phyloP scores from a whole-genome alignment of 495 filamentous ascomycete species.

The Lophiotrema nucula region DNA sequence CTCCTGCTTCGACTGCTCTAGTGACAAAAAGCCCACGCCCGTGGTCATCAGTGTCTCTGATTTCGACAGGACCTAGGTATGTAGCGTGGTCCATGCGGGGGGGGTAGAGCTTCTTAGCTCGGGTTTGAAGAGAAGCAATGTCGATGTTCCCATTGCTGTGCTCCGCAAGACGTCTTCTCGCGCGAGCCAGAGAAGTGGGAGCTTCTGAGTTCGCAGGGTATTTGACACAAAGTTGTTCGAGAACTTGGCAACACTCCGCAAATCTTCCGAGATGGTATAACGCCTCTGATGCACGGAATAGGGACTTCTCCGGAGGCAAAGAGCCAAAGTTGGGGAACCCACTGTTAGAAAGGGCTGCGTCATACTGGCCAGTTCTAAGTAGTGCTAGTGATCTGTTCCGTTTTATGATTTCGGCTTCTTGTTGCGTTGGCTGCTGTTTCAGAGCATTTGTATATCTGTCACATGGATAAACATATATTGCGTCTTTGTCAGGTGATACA shows the following conservation, averaged over 20 bases:
- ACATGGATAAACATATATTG: slow-evolving; percentile 1
- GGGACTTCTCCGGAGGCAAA: slow-evolving; percentile 45
- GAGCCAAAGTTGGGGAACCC: slow-evolving; percentile 36
- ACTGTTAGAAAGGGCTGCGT: slow-evolving; percentile 49
- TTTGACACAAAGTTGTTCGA: slow-evolving; percentile 27
- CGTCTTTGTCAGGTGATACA: background rate
- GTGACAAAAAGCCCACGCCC: slow-evolving; percentile 54
- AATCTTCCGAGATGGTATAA: slow-evolving; percentile 49
- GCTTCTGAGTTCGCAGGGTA: slow-evolving; percentile 39
- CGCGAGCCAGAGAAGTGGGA: slow-evolving; percentile 35
- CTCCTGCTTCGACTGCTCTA: slow-evolving; percentile 49
- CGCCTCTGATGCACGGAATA: slow-evolving; percentile 49
- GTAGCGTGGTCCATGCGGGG: slow-evolving; percentile 50
- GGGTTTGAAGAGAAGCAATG: slow-evolving; percentile 45
- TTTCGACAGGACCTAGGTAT: slow-evolving; percentile 42
- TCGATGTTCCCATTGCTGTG: slow-evolving; percentile 46
- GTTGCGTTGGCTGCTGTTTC: slow-evolving; percentile 12
- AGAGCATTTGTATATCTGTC: slow-evolving; percentile 34
- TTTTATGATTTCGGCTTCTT: slow-evolving; percentile 29
- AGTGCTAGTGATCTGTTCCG: slow-evolving; percentile 51
- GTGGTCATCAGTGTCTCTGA: slow-evolving; percentile 27
- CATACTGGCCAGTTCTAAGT: slow-evolving; percentile 48
- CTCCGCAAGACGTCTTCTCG: slow-evolving; percentile 38
- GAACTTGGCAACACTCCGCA: slow-evolving; percentile 38
- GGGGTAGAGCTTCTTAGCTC: slow-evolving; percentile 38